Evolutionary conservation across 306 rosid genomes (phyloP).

Genomic region (Heteromeles arbutifolia): DNA sequence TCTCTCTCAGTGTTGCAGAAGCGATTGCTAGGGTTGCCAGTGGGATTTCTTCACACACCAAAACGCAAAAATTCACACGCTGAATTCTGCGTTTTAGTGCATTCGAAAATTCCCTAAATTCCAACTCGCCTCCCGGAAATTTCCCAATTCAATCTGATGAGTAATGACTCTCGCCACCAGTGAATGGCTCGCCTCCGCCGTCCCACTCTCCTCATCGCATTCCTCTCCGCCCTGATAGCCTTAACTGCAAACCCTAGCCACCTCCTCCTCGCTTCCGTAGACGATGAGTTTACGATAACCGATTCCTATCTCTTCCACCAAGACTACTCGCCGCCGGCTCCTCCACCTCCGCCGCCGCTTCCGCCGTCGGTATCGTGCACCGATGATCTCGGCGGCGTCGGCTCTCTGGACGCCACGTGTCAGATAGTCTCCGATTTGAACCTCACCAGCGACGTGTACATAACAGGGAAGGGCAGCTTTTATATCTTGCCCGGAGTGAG

Average conservation of each 20-base stretch:
- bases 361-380: constrained; percentile 89
- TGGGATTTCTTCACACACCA: background rate
- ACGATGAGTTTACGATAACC: constrained; percentile 32
- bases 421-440: constrained; percentile 67
- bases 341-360: constrained; percentile 96
- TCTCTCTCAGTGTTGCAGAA: constrained; percentile 9
- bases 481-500: constrained; percentile 86
- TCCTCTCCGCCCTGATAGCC: constrained; percentile 17
- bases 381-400: constrained; percentile 82
- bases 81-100: background rate
- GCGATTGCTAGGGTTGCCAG: constrained; percentile 54
- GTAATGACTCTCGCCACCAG: constrained; percentile 62
- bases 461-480: constrained; percentile 93
- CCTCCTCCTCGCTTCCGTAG: constrained; percentile 26
- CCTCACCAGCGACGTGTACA: constrained; percentile 90
- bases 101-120: constrained; percentile 1
- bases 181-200: constrained; percentile 86
- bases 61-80: background rate
- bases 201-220: constrained; percentile 32
- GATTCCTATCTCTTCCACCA: constrained; percentile 75
- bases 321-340: constrained; percentile 97
- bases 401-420: constrained; percentile 83
- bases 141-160: constrained; percentile 48
- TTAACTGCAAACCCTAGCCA: constrained; percentile 15
- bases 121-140: constrained; percentile 13